phyloP scores from a whole-genome alignment of 306 rosid species.

The Clitoria ternatea region DNA sequence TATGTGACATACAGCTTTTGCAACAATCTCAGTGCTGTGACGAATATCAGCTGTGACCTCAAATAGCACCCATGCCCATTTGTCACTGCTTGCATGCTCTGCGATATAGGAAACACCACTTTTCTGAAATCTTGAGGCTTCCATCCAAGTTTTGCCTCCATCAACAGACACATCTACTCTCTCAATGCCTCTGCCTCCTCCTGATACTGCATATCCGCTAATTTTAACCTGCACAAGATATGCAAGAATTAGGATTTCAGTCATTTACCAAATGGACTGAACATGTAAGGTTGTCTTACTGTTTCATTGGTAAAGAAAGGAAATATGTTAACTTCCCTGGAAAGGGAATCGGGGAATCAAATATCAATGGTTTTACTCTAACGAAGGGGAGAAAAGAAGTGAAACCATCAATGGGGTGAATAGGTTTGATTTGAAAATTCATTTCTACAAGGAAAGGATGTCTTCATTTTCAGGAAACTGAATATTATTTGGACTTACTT shows the following conservation, averaged over 20 bases:
- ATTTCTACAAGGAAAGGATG: background rate
- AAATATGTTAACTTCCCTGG: no score
- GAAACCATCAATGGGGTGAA: background rate
- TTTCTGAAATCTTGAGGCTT: slow-evolving; percentile 71
- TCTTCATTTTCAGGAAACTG: background rate
- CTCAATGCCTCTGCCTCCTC: slow-evolving; percentile 96
- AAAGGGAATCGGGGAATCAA: no score
- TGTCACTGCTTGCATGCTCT: slow-evolving; percentile 58
- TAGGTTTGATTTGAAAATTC: background rate
- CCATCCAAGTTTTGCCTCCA: slow-evolving; percentile 85
- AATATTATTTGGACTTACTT: slow-evolving; percentile 3
- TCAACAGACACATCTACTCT: slow-evolving; percentile 87
- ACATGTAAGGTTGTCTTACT: no score
- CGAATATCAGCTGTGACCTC: slow-evolving; percentile 56
- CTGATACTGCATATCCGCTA: slow-evolving; percentile 83
- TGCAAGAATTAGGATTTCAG: slow-evolving; percentile 21
- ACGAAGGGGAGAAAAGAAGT: background rate
- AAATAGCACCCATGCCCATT: slow-evolving; percentile 99
- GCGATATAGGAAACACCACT: slow-evolving; percentile 49
- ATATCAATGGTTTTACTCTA: no score
- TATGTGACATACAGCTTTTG: slow-evolving; percentile 73
- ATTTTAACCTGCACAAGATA: slow-evolving; percentile 54
- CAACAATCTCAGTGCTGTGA: slow-evolving; percentile 62
- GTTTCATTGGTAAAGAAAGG: no score
- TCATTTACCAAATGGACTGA: background rate